Conservation (phyloP, 371 early-diverging fungal genomes). For the Mortierella sp. region DNA sequence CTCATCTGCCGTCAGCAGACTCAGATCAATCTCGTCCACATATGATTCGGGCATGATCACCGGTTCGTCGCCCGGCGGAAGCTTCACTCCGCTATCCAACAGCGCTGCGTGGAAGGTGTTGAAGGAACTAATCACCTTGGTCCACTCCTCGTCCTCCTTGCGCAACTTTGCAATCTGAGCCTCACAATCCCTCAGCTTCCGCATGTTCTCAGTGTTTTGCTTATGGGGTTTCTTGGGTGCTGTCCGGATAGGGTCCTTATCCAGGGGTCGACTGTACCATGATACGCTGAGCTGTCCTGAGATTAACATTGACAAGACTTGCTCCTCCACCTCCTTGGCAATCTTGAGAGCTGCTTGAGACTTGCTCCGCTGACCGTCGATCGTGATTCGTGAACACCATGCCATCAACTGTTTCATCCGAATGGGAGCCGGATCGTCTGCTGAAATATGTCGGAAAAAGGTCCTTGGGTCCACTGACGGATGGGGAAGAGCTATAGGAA, state of each 20-base stretch:
- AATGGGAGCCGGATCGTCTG: slow-evolving; percentile 75
- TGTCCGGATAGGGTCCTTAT: slow-evolving; percentile 18
- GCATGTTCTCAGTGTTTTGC: slow-evolving; percentile 64
- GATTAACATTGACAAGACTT: slow-evolving; percentile 62
- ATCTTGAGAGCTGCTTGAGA: slow-evolving; percentile 43
- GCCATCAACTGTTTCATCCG: slow-evolving; percentile 78
- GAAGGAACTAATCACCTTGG: slow-evolving; percentile 53
- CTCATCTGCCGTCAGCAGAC: slow-evolving; percentile 47
- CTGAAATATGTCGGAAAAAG: slow-evolving; percentile 79
- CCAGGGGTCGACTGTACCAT: slow-evolving; percentile 70
- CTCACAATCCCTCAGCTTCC: slow-evolving; percentile 58
- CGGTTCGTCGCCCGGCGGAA: slow-evolving; percentile 41
- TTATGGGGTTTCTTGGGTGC: slow-evolving; percentile 64
- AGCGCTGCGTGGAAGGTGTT: slow-evolving; percentile 56
- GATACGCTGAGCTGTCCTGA: slow-evolving; percentile 63
- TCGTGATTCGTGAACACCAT: slow-evolving; percentile 68
- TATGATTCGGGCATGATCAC: slow-evolving; percentile 21
- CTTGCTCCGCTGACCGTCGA: slow-evolving; percentile 39
- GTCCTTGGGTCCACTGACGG: slow-evolving; percentile 63
- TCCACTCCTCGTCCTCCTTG: slow-evolving; percentile 64
- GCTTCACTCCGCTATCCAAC: slow-evolving; percentile 33
- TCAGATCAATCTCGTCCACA: slow-evolving; percentile 40
- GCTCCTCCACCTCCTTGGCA: slow-evolving; percentile 62
- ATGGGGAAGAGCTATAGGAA: slow-evolving; percentile 71
- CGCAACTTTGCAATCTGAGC: slow-evolving; percentile 54